Evolutionary conservation across 441 rosid genomes (phyloP).

Genomic region (Capsella rubella): DNA sequence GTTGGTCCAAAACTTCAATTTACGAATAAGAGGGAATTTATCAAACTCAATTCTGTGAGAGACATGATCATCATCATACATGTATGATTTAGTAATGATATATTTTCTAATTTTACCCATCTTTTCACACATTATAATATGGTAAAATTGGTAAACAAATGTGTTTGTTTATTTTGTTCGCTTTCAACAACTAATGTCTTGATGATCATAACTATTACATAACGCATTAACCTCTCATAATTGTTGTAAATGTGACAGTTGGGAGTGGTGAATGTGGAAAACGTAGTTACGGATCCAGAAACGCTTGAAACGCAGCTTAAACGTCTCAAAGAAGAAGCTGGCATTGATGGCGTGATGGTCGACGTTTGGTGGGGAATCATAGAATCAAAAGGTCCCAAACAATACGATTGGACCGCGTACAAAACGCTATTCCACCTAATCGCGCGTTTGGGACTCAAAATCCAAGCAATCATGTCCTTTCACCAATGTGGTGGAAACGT

Average conservation of each 20-base stretch:
- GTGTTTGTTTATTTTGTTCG: background rate
- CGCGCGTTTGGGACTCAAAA: constrained; percentile 54
- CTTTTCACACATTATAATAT: background rate
- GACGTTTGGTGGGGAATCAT: constrained; percentile 91
- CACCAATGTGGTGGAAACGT: constrained; percentile 90
- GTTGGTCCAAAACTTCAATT: background rate
- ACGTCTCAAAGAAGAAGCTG: constrained; percentile 63
- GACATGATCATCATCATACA: background rate
- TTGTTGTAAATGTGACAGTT: constrained; percentile 47
- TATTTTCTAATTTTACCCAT: background rate
- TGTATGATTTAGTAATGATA: background rate
- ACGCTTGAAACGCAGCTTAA: constrained; percentile 58
- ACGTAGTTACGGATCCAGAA: constrained; percentile 51
- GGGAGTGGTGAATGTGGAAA: constrained; percentile 61
- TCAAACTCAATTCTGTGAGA: background rate
- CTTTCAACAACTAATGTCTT: background rate
- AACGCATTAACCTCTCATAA: background rate
- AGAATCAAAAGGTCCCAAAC: constrained; percentile 62
- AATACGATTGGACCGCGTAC: constrained; percentile 77
- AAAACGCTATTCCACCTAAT: constrained; percentile 64
- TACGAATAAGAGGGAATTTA: background rate
- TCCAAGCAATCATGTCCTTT: constrained; percentile 85
- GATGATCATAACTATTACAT: background rate
- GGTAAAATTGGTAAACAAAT: background rate
- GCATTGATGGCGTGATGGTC: constrained; percentile 77